Percentiles rank a stretch among this genome's conserved stretches.
Evolutionary conservation across 306 rosid species (phyloP).

Genomic region (Ormosia emarginata): DNA sequence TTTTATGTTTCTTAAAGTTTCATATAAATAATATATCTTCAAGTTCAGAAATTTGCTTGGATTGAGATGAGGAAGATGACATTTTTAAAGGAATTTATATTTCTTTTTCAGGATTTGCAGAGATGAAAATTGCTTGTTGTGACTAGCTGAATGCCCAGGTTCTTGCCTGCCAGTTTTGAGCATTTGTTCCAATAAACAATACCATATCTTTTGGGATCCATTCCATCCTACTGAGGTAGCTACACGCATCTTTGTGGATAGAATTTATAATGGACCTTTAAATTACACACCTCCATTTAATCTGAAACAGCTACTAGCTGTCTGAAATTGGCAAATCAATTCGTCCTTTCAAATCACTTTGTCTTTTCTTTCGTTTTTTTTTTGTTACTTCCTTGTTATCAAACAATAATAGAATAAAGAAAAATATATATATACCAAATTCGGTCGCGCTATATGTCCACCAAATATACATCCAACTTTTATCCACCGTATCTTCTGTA

Average conservation of each 20-base stretch:
- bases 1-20: background rate
- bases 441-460: no score
- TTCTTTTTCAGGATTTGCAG: constrained; percentile 55
- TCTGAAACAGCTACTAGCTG: no score
- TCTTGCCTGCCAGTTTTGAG: constrained; percentile 46
- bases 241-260: constrained; percentile 33
- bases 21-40: background rate
- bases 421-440: accelerated
- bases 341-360: no score
- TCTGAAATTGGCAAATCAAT: no score
- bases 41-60: background rate
- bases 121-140: constrained; percentile 56
- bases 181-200: constrained; percentile 54
- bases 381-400: background rate
- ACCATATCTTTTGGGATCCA: constrained; percentile 73
- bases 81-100: background rate
- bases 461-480: no score
- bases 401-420: background rate
- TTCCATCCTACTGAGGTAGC: constrained; percentile 75
- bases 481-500: no score
- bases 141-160: constrained; percentile 43
- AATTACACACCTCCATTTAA: constrained; percentile 52
- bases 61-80: background rate
- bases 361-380: background rate
- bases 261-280: constrained; percentile 46